Conservation (phyloP, 805 yeast genomes). For the Candida suzukii region DNA sequence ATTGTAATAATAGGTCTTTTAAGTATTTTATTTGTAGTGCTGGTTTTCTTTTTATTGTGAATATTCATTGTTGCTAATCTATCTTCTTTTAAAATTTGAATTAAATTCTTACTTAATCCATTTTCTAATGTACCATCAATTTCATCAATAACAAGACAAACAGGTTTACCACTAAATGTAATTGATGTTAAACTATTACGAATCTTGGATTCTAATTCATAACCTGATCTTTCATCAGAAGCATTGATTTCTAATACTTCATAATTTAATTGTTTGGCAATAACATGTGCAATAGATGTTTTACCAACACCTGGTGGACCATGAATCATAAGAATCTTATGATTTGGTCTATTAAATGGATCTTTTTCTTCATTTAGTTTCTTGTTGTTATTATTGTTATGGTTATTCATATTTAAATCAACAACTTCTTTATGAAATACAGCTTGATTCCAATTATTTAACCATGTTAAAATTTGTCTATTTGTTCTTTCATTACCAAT, state of each 20-base stretch:
- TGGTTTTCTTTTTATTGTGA: conserved; percentile 16
- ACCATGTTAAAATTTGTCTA: conserved; percentile 53
- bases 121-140: conserved; percentile 72
- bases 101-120: conserved; percentile 50
- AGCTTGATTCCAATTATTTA: conserved; percentile 57
- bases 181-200: conserved; percentile 58
- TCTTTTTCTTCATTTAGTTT: conserved; percentile 26
- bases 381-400: conserved; percentile 4
- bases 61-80: conserved; percentile 36
- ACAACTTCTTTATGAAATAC: conserved; percentile 36
- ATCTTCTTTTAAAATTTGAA: conserved; percentile 58
- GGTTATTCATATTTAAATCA: background rate
- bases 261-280: conserved; percentile 78
- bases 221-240: conserved; percentile 64
- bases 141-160: conserved; percentile 83
- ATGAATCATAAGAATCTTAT: conserved; percentile 64
- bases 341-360: conserved; percentile 50
- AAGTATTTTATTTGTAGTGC: conserved; percentile 31
- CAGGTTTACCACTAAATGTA: conserved; percentile 65
- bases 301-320: conserved; percentile 96
- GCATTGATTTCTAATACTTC: conserved; percentile 83
- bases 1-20: conserved; percentile 85
- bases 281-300: conserved; percentile 79
- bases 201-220: conserved; percentile 45
- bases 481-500: conserved; percentile 65